Evolutionary conservation across 768 basidiomycete species (phyloP).

Genomic region (Lentinus brumalis): DNA sequence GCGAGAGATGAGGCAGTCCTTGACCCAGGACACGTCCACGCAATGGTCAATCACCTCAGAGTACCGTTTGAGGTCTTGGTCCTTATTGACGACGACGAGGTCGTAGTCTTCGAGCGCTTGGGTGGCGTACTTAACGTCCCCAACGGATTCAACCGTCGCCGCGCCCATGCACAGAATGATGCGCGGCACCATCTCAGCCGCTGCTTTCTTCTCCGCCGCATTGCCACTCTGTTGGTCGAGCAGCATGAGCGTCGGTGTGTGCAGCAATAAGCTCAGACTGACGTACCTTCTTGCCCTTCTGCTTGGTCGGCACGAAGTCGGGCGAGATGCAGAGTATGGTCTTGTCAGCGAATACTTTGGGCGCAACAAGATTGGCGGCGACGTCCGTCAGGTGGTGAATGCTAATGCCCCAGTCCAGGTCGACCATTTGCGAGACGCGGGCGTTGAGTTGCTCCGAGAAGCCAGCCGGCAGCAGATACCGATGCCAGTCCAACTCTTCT

Average conservation of each 20-base stretch:
- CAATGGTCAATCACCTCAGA: slow-evolving; percentile 29
- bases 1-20: slow-evolving; percentile 72
- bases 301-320: slow-evolving; percentile 44
- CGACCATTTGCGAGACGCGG: slow-evolving; percentile 49
- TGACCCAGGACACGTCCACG: slow-evolving; percentile 72
- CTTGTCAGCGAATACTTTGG: slow-evolving; percentile 57
- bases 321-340: slow-evolving; percentile 62
- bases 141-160: slow-evolving; percentile 62
- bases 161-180: slow-evolving; percentile 85
- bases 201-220: slow-evolving; percentile 29
- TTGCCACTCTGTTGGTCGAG: not conserved
- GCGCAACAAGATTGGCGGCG: slow-evolving; percentile 55
- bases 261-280: not conserved
- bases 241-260: not conserved
- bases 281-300: slow-evolving; percentile 33
- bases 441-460: slow-evolving; percentile 42
- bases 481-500: slow-evolving; percentile 55
- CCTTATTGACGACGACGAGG: slow-evolving; percentile 64
- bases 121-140: slow-evolving; percentile 46
- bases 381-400: slow-evolving; percentile 59
- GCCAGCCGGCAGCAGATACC: slow-evolving; percentile 59
- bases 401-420: slow-evolving; percentile 50
- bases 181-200: slow-evolving; percentile 52
- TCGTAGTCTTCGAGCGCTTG: slow-evolving; percentile 46
- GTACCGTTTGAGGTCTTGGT: slow-evolving; percentile 32